Percentiles rank a stretch among this genome's conserved stretches.
Conservation (phyloP, 305 asterid genomes). For the Rubia occidens region DNA sequence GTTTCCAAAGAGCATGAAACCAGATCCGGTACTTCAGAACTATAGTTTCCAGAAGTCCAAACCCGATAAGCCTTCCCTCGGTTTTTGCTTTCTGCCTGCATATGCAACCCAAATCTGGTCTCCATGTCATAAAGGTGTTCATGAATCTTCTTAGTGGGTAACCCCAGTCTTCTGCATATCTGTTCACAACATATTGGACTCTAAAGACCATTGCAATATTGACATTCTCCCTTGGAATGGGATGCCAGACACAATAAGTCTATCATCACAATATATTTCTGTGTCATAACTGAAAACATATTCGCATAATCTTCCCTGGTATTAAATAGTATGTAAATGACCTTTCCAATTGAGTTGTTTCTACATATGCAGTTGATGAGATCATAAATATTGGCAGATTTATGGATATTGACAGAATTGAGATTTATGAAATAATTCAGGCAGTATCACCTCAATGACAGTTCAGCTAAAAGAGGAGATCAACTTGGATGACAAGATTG, state of each 20-base stretch:
- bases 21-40: slow-evolving; percentile 32
- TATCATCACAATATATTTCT: not conserved
- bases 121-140: slow-evolving; percentile 47
- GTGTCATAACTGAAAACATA: not conserved
- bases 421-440: not conserved
- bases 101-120: slow-evolving; percentile 61
- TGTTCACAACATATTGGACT: slow-evolving; percentile 27
- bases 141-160: slow-evolving; percentile 65
- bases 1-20: slow-evolving; percentile 25
- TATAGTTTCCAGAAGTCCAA: slow-evolving; percentile 65
- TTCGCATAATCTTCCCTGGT: not conserved
- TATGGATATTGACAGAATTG: not conserved
- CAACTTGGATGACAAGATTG: not conserved
- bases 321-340: not conserved
- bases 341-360: not conserved
- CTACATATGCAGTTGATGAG: not conserved
- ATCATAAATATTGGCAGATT: not conserved
- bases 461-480: not conserved
- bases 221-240: not conserved
- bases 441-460: not conserved
- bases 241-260: not conserved
- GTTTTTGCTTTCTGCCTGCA: slow-evolving; percentile 52
- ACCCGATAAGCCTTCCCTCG: slow-evolving; percentile 62
- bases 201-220: not conserved
- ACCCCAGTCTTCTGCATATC: slow-evolving; percentile 75